Evolutionary conservation across 345 rosid genomes (phyloP), one percentile per base, ranked within the genome.

Genomic region (Microthlaspi erraticum): DNA sequence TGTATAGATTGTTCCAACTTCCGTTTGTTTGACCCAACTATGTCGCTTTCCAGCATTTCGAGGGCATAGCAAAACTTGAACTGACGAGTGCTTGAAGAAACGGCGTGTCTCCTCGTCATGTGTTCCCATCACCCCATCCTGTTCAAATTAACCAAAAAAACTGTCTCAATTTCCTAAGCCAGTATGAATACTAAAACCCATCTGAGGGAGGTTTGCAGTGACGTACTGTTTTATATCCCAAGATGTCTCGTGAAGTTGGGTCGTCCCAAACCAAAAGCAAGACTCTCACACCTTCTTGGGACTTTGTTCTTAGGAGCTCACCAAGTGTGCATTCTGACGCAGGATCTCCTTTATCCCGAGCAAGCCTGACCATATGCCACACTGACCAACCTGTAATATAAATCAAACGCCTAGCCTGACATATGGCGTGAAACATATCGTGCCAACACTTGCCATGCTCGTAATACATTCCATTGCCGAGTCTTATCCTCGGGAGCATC

Each of bases 61-160:
- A 49, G 97, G 96, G 75, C 98, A 93, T 34, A 93, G 92, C 58
- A 93, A 80, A 70, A 93, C 96, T 68, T 86, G 91, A 73, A 93
- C 97, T 10, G 98, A 93, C 4, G 98, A 93, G 74, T 85, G 85
- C 78, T 93, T 93, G 81, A 93, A 93, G 81, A 83, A 91, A 10
- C 87, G 86, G 17, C 97, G 96, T 58, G 96, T 93, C 83, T 93
- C 98, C 83, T 93, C 98, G 63, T 93, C 98, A 72, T 93, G 98
- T n/a, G 98, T 93, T 60, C 59, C 81, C 98, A 93, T 93, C 52
- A 87, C 66, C 34, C 98, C 98, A 84, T 91, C 97, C 98, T 93
- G 84, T 49, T 46, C 55, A 42, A 42, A 32, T 59, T 59, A 45
- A 64, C 42, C n/a, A n/a, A n/a, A n/a, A n/a, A 63, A 37, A 39